Percentiles rank a stretch among this genome's conserved stretches.
phyloP scores from a whole-genome alignment of 345 rosid species.

The Barbarea vulgaris region DNA sequence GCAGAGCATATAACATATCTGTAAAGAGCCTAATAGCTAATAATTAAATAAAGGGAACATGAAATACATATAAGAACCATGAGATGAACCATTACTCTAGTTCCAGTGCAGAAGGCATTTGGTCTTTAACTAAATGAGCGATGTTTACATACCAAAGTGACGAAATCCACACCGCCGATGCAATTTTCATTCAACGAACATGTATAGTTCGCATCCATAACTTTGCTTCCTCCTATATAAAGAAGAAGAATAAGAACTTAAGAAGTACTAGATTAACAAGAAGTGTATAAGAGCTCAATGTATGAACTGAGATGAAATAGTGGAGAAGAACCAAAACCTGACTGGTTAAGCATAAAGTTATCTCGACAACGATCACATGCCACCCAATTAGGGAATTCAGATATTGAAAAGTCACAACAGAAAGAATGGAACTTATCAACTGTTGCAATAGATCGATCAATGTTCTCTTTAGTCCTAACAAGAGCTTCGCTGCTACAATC shows the following conservation, averaged over 20 bases:
- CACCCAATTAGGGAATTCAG: slow-evolving; percentile 70
- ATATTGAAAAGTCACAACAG: slow-evolving; percentile 63
- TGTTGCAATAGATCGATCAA: slow-evolving; percentile 30
- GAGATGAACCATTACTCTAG: background rate
- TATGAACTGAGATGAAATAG: background rate
- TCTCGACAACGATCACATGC: slow-evolving; percentile 52
- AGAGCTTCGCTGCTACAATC: slow-evolving; percentile 85
- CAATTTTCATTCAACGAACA: slow-evolving; percentile 50
- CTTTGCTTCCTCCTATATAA: slow-evolving; percentile 13
- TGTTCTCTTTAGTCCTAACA: slow-evolving; percentile 59
- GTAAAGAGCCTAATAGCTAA: background rate
- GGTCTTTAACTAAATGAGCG: background rate
- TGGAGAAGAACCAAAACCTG: slow-evolving; percentile 36
- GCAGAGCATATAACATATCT: background rate
- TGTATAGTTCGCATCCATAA: background rate
- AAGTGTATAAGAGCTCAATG: background rate
- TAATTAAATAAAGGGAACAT: background rate
- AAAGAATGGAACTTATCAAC: slow-evolving; percentile 55
- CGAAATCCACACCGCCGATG: slow-evolving; percentile 74
- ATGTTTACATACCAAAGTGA: slow-evolving; percentile 66
- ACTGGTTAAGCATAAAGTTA: slow-evolving; percentile 19
- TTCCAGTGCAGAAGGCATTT: background rate
- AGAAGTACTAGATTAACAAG: background rate
- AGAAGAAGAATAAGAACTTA: background rate
- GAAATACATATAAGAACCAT: background rate